Percentiles rank a stretch among this genome's conserved stretches.
phyloP scores from a whole-genome alignment of 495 filamentous ascomycete genomes.

The Tuber aestivum region DNA sequence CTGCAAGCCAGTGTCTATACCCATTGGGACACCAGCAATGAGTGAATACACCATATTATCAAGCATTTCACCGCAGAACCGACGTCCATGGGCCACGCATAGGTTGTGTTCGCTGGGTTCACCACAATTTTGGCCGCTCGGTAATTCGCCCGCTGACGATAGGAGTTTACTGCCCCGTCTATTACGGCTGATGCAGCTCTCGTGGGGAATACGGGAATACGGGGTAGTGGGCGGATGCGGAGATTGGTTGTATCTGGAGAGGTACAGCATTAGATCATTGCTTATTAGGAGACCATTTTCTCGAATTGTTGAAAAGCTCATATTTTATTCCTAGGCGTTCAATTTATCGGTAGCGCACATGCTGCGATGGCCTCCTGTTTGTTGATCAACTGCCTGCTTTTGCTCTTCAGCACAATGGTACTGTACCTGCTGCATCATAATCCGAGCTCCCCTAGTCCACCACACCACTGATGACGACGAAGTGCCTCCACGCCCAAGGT shows the following conservation, averaged over 20 bases:
- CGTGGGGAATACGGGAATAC: background rate
- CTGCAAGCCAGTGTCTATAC: conserved; percentile 52
- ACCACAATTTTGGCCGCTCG: conserved; percentile 54
- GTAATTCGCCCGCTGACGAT: conserved; percentile 66
- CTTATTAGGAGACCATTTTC: background rate
- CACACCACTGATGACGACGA: background rate
- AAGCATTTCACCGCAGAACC: conserved; percentile 10
- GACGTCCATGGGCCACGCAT: conserved; percentile 53
- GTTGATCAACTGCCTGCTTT: background rate
- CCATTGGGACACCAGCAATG: conserved; percentile 50
- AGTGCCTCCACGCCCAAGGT: background rate
- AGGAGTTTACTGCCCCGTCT: conserved; percentile 64
- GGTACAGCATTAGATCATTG: background rate
- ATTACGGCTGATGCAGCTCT: conserved; percentile 46
- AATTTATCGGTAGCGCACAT: background rate
- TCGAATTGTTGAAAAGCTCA: background rate
- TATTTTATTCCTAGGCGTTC: background rate
- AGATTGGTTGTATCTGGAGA: background rate
- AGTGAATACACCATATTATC: conserved; percentile 37
- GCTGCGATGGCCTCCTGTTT: background rate
- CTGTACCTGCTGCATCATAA: background rate
- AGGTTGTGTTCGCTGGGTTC: conserved; percentile 59
- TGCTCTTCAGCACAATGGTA: background rate
- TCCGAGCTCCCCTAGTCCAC: background rate
- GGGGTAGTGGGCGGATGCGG: background rate